These are phyloP conservation scores for Diophrys appendiculata DNA, from an alignment of 73 alveolate species.

Conservation along the genomic window DNA sequence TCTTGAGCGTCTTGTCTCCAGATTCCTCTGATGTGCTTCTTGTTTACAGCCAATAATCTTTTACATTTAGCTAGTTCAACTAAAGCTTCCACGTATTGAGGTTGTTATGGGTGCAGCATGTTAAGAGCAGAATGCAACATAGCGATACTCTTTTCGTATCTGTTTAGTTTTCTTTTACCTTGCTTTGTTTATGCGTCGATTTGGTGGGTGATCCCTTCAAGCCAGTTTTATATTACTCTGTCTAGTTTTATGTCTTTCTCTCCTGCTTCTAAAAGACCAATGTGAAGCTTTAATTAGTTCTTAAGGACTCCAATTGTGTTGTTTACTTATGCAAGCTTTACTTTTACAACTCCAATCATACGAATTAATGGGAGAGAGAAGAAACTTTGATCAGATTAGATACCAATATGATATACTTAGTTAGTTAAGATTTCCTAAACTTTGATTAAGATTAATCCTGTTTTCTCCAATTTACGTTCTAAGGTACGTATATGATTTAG, in stretches of 20 bases:
- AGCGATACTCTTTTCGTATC: conserved; percentile 84
- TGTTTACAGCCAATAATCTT: conserved; percentile 77
- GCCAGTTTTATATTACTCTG: conserved; percentile 36
- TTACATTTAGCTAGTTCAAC: conserved; percentile 83
- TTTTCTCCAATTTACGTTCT: conserved; percentile 40
- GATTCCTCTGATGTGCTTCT: conserved; percentile 76
- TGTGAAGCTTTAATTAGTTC: conserved; percentile 22
- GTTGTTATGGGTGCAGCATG: conserved; percentile 74
- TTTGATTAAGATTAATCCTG: conserved; percentile 48
- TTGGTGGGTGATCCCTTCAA: conserved; percentile 59
- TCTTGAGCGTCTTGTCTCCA: conserved; percentile 85
- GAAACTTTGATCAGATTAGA: conserved; percentile 14
- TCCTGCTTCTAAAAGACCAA: conserved; percentile 13
- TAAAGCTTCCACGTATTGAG: conserved; percentile 76
- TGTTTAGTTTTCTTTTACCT: conserved; percentile 69
- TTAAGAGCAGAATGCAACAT: conserved; percentile 78
- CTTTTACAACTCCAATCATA: conserved; percentile 54
- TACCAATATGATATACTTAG: conserved; percentile 39
- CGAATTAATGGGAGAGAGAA: conserved; percentile 54
- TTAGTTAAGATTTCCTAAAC: conserved; percentile 47
- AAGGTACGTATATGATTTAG: neutral
- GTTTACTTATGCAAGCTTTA: conserved; percentile 59
- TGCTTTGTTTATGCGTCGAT: conserved; percentile 62
- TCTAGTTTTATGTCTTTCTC: conserved; percentile 36
- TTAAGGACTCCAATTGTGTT: conserved; percentile 39